Conservation (phyloP, 257 asterid genomes). For the Penstemon davidsonii region DNA sequence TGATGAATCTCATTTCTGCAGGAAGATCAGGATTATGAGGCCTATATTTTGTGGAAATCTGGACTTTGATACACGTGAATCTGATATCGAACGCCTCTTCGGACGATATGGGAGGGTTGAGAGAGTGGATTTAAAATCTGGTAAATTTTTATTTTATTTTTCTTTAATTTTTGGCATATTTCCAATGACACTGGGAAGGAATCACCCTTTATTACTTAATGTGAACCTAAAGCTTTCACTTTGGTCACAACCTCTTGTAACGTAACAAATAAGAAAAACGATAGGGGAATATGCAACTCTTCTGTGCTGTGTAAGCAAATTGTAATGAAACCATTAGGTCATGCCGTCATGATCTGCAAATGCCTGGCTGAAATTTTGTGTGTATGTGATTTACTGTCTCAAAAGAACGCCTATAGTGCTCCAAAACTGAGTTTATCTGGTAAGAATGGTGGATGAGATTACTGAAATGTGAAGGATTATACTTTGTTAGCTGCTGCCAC, state of each 20-base stretch:
- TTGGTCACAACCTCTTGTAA: constrained; percentile 5
- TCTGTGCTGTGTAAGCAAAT: background rate
- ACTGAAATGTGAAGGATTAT: background rate
- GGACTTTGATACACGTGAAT: constrained; percentile 84
- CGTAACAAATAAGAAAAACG: constrained; percentile 1
- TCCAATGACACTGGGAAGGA: background rate
- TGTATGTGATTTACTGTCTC: background rate
- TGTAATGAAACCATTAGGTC: background rate
- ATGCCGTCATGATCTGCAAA: background rate
- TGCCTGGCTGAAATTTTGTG: constrained; percentile 14
- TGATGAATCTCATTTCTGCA: constrained; percentile 22
- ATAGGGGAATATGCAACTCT: background rate
- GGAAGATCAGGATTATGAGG: constrained; percentile 53
- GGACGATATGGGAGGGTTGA: constrained; percentile 86
- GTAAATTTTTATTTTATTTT: constrained; percentile 38
- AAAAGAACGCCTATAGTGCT: constrained; percentile 1
- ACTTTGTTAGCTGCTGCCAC: background rate
- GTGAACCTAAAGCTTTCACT: constrained; percentile 11
- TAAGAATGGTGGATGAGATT: constrained; percentile 12
- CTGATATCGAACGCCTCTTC: constrained; percentile 85
- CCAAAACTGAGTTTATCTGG: background rate
- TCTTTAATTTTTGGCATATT: background rate
- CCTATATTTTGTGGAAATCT: constrained; percentile 87
- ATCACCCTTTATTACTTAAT: background rate
- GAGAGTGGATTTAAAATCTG: constrained; percentile 93